A percentile compares a stretch with the other conserved stretches of the same genome.
These are phyloP conservation scores for Solanum pennellii DNA, from an alignment of 257 asterid genomes.

Conservation along the genomic window DNA sequence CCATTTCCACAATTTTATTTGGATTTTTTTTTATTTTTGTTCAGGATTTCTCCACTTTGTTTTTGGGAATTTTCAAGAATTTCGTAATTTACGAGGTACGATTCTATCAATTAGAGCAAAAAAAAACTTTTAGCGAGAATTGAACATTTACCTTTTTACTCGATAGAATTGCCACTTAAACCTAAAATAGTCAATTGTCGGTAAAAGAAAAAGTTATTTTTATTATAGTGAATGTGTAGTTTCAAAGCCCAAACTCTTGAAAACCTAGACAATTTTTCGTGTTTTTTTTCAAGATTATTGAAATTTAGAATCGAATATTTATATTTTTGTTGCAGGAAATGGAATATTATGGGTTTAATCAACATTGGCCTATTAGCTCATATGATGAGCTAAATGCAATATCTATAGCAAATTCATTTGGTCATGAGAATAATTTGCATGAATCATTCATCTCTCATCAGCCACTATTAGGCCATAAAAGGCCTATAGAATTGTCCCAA, in stretches of 20 bases:
- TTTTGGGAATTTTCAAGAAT: conserved; percentile 20
- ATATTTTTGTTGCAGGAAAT: conserved; percentile 29
- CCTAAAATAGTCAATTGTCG: not conserved
- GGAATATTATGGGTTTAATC: conserved; percentile 37
- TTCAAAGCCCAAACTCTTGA: not conserved
- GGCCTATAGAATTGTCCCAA: conserved; percentile 18
- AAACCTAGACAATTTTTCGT: not conserved
- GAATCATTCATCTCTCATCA: conserved; percentile 7
- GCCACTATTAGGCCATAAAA: conserved; percentile 19
- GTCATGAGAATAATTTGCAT: not conserved
- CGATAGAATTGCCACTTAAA: not conserved
- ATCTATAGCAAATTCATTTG: conserved; percentile 23
- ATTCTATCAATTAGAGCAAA: not conserved
- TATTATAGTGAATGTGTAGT: not conserved
- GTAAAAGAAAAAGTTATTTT: not conserved
- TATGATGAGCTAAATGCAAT: conserved; percentile 30
- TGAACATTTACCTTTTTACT: not conserved
- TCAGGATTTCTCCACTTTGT: not conserved
- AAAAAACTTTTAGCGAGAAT: not conserved
- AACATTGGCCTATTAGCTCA: conserved; percentile 44
- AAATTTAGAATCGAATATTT: not conserved
- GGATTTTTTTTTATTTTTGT: not conserved
- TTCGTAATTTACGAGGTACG: not conserved
- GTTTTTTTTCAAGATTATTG: not conserved
- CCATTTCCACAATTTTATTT: not conserved